These are phyloP conservation scores for Epichloe scottii DNA, from an alignment of 2,329 filamentous ascomycete genomes.

Conservation along the genomic window DNA sequence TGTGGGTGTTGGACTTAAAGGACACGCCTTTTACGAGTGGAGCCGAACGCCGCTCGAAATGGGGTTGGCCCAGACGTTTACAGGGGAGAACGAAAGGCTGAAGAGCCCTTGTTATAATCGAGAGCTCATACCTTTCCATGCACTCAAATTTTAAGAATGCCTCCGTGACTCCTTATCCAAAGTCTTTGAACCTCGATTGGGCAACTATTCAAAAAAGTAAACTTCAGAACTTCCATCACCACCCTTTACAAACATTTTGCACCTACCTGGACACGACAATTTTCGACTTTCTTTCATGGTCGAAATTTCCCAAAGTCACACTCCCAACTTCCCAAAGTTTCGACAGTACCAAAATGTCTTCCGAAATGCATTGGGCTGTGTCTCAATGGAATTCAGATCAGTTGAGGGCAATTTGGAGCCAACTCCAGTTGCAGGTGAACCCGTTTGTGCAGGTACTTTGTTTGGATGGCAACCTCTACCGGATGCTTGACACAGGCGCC, in stretches of 20 bases:
- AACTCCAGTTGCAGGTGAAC: slow-evolving; percentile 7
- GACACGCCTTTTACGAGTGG: neutral
- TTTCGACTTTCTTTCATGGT: neutral
- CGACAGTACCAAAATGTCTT: neutral
- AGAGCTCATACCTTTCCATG: neutral
- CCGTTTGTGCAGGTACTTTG: slow-evolving; percentile 10
- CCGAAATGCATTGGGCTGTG: neutral
- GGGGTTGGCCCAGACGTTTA: neutral
- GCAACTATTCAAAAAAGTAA: neutral
- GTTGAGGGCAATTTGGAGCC: slow-evolving; percentile 10
- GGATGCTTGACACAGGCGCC: slow-evolving; percentile 9
- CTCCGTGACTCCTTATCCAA: neutral
- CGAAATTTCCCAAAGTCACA: neutral
- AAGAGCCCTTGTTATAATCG: neutral
- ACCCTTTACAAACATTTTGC: neutral
- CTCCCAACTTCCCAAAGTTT: no score
- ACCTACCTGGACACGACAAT: neutral
- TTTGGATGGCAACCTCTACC: slow-evolving; percentile 10
- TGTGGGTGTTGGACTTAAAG: neutral
- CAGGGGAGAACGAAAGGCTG: neutral
- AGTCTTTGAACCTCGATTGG: no score
- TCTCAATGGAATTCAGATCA: slow-evolving; percentile 5
- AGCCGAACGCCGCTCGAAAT: neutral
- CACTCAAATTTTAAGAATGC: neutral
- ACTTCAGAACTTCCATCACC: no score